Percentiles rank a stretch among this genome's conserved stretches.
These are phyloP conservation scores for Cladosporium velox DNA, from an alignment of 2,329 filamentous ascomycete genomes.

Conservation along the genomic window DNA sequence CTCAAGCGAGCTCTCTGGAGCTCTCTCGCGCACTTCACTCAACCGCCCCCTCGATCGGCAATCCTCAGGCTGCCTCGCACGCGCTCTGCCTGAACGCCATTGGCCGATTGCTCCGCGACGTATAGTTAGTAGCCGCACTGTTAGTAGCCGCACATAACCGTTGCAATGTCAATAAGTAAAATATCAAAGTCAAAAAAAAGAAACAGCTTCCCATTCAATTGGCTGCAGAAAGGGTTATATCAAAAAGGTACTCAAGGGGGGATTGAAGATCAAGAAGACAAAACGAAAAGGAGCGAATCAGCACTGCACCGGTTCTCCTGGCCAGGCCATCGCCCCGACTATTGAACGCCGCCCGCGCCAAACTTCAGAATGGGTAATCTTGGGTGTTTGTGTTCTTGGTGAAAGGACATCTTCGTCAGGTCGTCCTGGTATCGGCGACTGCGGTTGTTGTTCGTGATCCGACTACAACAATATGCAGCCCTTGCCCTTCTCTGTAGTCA, in stretches of 20 bases:
- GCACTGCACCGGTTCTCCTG: slow-evolving; percentile 14
- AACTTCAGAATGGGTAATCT: slow-evolving; percentile 20
- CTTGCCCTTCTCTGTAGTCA: slow-evolving; percentile 35
- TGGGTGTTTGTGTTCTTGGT: slow-evolving; percentile 10
- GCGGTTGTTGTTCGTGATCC: slow-evolving; percentile 3
- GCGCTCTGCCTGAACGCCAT: background rate
- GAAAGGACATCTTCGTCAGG: background rate
- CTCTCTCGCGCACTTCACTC: background rate
- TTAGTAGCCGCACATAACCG: background rate
- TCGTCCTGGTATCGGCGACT: background rate
- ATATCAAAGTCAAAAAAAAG: background rate
- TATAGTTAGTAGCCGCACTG: background rate
- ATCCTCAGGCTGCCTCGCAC: background rate
- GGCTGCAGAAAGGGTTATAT: slow-evolving; percentile 18
- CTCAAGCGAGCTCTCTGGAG: background rate
- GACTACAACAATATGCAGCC: slow-evolving; percentile 37
- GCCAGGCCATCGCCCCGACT: slow-evolving; percentile 2
- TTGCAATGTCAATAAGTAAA: background rate
- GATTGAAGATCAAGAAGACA: slow-evolving; percentile 17
- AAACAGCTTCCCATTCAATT: slow-evolving; percentile 20
- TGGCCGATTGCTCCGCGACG: background rate
- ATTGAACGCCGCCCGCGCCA: slow-evolving; percentile 20
- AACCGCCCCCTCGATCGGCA: background rate
- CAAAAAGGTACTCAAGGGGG: slow-evolving; percentile 19
- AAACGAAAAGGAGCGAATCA: slow-evolving; percentile 17